These are phyloP conservation scores for Neofusicoccum umdonicola DNA, from an alignment of 2,329 filamentous ascomycete species.

Conservation along the genomic window DNA sequence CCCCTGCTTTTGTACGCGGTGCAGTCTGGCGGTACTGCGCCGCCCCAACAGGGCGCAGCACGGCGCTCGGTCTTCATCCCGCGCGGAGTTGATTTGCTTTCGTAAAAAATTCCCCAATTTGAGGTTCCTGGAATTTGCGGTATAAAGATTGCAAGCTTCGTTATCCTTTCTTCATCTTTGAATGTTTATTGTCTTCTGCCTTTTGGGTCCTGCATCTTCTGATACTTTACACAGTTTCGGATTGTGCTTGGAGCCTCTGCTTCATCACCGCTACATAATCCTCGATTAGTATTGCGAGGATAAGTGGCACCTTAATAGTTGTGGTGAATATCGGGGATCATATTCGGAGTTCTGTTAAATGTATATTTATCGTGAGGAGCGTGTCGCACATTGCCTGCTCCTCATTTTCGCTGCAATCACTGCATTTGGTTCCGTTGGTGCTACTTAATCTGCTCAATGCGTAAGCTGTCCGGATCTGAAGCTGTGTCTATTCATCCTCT, in stretches of 20 bases:
- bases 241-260: background rate
- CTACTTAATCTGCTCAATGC: background rate
- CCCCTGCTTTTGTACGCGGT: background rate
- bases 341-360: background rate
- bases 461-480: too few species aligned
- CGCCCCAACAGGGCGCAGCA: background rate
- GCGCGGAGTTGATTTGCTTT: constrained; percentile 3
- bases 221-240: background rate
- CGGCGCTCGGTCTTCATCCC: background rate
- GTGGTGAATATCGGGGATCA: background rate
- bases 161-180: background rate
- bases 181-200: background rate
- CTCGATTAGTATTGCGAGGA: background rate
- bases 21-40: background rate
- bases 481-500: too few species aligned
- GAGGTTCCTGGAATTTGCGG: background rate
- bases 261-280: background rate
- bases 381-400: background rate
- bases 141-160: constrained; percentile 6
- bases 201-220: background rate
- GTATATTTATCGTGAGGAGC: background rate
- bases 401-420: background rate
- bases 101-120: background rate
- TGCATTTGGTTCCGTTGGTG: background rate
- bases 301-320: background rate